Conservation (phyloP, 768 basidiomycete genomes). For the Suillus ampliporus region DNA sequence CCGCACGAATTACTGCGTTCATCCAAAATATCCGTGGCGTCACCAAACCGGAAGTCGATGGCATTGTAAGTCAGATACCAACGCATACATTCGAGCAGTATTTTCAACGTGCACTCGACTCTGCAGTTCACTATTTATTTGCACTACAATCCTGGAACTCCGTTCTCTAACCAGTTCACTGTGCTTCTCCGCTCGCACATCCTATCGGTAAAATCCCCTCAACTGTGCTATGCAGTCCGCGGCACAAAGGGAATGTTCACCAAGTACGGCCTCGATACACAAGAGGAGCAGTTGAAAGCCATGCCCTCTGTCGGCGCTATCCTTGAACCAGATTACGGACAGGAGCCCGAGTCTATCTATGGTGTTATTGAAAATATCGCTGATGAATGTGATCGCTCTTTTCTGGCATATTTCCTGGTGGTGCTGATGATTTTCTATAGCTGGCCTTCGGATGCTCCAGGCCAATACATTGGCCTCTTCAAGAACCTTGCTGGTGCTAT, state of each 20-base stretch:
- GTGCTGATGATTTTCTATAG: constrained; percentile 40
- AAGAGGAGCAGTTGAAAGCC: constrained; percentile 76
- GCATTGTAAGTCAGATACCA: constrained; percentile 50
- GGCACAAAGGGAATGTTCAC: constrained; percentile 74
- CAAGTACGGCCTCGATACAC: constrained; percentile 79
- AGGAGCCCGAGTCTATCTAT: constrained; percentile 66
- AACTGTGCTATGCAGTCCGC: constrained; percentile 74
- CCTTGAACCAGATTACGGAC: constrained; percentile 54
- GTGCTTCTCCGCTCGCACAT: constrained; percentile 72
- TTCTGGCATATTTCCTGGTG: constrained; percentile 25
- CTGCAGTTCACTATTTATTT: constrained; percentile 57
- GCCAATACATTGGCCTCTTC: constrained; percentile 66
- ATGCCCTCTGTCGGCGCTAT: constrained; percentile 54
- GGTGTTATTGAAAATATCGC: constrained; percentile 64
- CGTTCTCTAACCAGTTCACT: constrained; percentile 59
- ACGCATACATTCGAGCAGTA: neutral
- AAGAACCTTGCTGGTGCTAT: constrained; percentile 70
- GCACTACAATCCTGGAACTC: constrained; percentile 50
- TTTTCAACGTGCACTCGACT: neutral
- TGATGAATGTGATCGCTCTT: constrained; percentile 41
- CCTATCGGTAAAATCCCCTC: constrained; percentile 67
- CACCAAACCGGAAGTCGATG: constrained; percentile 69
- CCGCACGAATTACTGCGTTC: constrained; percentile 69
- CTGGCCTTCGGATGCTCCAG: constrained; percentile 66
- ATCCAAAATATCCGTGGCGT: constrained; percentile 72